phyloP scores from a whole-genome alignment of 192 early-diverging fungal genomes.

The Phlyctochytrium arcticum region DNA sequence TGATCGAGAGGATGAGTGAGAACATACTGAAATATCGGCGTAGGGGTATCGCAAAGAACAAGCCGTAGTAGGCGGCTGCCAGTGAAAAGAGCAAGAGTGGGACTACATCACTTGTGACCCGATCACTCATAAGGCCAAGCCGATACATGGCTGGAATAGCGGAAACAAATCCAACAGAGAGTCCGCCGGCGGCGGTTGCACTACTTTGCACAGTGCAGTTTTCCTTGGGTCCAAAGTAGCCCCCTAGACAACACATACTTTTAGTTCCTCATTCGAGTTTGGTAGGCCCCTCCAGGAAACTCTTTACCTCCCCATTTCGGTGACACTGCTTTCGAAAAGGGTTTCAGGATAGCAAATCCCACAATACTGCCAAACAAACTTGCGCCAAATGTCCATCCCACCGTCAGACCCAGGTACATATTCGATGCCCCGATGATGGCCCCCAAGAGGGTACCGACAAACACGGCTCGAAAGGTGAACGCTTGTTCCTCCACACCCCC shows the following conservation, averaged over 20 bases:
- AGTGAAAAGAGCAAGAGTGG: slow-evolving; percentile 58
- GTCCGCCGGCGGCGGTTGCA: slow-evolving; percentile 81
- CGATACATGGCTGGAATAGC: slow-evolving; percentile 76
- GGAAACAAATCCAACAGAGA: slow-evolving; percentile 72
- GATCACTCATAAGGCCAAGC: slow-evolving; percentile 40
- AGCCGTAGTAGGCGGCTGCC: slow-evolving; percentile 73
- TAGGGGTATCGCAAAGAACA: slow-evolving; percentile 69
- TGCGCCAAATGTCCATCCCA: slow-evolving; percentile 21
- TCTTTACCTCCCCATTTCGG: slow-evolving; percentile 4
- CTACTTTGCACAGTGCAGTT: slow-evolving; percentile 82
- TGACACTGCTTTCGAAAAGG: slow-evolving; percentile 44
- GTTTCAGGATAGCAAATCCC: slow-evolving; percentile 70
- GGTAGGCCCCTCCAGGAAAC: too few relatives aligned
- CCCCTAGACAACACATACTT: slow-evolving; percentile 13
- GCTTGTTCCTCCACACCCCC: neutral
- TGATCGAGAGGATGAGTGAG: neutral
- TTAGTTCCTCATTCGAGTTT: too few relatives aligned
- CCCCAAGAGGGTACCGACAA: slow-evolving; percentile 60
- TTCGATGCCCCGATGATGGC: slow-evolving; percentile 77
- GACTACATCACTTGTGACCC: neutral
- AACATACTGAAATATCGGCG: slow-evolving; percentile 2
- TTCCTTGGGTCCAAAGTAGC: slow-evolving; percentile 71
- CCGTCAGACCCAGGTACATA: slow-evolving; percentile 84
- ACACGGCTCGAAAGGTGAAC: slow-evolving; percentile 43
- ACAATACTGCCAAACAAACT: slow-evolving; percentile 15